Evolutionary conservation across 768 basidiomycete genomes (phyloP), one percentile per base, ranked within the genome.

Genomic region (Collybiopsis luxurians): DNA sequence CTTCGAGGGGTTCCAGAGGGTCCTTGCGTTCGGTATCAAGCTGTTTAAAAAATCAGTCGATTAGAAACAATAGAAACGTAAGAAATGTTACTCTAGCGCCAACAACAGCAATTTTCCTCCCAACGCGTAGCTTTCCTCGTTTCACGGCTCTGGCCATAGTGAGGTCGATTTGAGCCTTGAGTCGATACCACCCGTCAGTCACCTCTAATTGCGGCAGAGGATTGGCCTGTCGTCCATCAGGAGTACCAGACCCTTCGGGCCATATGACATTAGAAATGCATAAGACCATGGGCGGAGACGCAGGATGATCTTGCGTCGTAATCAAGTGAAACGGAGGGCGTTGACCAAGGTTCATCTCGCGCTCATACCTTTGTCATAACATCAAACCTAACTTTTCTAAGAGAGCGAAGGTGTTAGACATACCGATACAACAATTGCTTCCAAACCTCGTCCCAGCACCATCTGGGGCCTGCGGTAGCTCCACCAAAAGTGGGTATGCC

Each of bases 151-250:
- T 80, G 2, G 78, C 78, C 21, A 99, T 75, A 2, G 89, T 81
- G 19, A 73, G 71, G 69, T 98, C 97, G 12, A 92, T 76, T 45
- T 79, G 78, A 0, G 93, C 90, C 13, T 85, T 83, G 6, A 98
- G 75, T 27, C 86, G 75, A 64, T 99, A 99, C 97, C 97, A 99
- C 13, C 97, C 97, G 66, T 99, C 97, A 0, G 94, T 95, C n/a
- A 98, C 73, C 70, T 98, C 97, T 5, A 99, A 71, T 60, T 86
- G 82, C 0, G 87, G 81, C 62, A 77, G 70, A 2, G 74, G 66
- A 23, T 73, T 73, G 26, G 70, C 63, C 4, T 73, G 63, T 19
- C 69, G 50, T 3, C 74, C 73, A 28, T 79, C 72, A 1, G 78
- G 73, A 24, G 72, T 69, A 2, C 71, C 57, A 2, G 69, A 69